Evolutionary conservation across 331 rosid species (phyloP).

Genomic region (Rhamnella rubrinervis): DNA sequence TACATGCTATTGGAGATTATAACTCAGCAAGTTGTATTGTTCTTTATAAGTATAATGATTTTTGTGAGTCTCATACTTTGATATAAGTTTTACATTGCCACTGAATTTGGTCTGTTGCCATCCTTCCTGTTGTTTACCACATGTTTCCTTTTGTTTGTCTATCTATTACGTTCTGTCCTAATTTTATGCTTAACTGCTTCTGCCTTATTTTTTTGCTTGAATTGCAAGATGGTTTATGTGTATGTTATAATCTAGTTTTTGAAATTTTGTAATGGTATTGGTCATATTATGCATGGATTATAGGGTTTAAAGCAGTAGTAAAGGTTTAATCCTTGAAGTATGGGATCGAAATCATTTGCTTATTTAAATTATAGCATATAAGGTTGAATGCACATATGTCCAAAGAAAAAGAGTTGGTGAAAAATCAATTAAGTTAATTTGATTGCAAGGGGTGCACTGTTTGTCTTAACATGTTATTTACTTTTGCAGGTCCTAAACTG

Average conservation of each 20-base stretch:
- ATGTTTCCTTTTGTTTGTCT: background rate
- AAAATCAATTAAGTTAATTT: too few species aligned
- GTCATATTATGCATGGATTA: too few species aligned
- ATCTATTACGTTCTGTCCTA: background rate
- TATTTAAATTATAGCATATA: too few species aligned
- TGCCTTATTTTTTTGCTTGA: background rate
- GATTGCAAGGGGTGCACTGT: constrained; percentile 1
- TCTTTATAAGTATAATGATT: too few species aligned
- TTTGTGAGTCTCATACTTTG: too few species aligned
- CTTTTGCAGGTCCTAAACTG: constrained; percentile 82
- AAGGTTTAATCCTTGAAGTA: too few species aligned
- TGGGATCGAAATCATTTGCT: too few species aligned
- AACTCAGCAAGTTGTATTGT: too few species aligned
- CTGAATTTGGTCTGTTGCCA: background rate
- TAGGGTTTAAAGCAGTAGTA: too few species aligned
- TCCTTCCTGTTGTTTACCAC: background rate
- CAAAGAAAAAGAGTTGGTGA: too few species aligned
- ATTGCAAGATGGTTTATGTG: background rate
- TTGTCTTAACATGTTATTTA: constrained; percentile 25
- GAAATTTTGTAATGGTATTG: too few species aligned
- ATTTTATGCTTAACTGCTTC: background rate
- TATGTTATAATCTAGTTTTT: too few species aligned
- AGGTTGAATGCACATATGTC: background rate
- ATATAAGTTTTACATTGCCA: background rate
- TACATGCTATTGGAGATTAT: background rate